These are phyloP conservation scores for Prunus yedoensis DNA, from an alignment of 331 rosid genomes.

Conservation along the genomic window DNA sequence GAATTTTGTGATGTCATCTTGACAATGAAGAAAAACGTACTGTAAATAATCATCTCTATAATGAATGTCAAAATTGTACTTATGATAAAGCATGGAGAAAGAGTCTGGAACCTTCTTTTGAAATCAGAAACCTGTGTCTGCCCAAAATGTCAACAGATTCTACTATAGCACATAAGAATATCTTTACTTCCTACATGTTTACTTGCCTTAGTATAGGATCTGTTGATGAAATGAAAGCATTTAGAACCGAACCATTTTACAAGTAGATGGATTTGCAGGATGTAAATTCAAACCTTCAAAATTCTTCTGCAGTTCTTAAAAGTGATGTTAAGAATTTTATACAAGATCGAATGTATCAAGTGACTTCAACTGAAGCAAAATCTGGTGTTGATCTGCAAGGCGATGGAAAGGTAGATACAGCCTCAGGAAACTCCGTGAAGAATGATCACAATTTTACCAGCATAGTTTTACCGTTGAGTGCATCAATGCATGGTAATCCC, in stretches of 20 bases:
- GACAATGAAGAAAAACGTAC: not conserved
- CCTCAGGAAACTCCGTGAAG: constrained; percentile 33
- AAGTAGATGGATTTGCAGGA: constrained; percentile 46
- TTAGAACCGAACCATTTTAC: constrained; percentile 12
- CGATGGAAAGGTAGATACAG: constrained; percentile 33
- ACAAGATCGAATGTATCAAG: constrained; percentile 39
- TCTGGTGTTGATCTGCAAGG: constrained; percentile 28
- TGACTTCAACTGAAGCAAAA: constrained; percentile 36
- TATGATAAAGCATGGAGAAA: not conserved
- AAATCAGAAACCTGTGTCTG: not conserved
- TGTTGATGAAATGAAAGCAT: not conserved
- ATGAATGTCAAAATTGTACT: not conserved
- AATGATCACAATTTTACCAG: constrained; percentile 38
- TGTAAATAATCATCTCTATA: not conserved
- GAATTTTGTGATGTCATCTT: not conserved
- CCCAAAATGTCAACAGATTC: not conserved
- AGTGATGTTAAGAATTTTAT: constrained; percentile 36
- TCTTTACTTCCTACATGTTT: not conserved
- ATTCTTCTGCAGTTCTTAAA: constrained; percentile 33
- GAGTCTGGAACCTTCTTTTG: not conserved
- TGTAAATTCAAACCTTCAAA: constrained; percentile 33
- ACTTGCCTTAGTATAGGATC: not conserved
- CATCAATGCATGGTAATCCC: constrained; percentile 45
- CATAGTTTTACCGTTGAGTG: constrained; percentile 34
- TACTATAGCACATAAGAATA: not conserved